Conservation (phyloP, 1,139 yeast genomes). For the Nakaseomyces nivariensis region DNA sequence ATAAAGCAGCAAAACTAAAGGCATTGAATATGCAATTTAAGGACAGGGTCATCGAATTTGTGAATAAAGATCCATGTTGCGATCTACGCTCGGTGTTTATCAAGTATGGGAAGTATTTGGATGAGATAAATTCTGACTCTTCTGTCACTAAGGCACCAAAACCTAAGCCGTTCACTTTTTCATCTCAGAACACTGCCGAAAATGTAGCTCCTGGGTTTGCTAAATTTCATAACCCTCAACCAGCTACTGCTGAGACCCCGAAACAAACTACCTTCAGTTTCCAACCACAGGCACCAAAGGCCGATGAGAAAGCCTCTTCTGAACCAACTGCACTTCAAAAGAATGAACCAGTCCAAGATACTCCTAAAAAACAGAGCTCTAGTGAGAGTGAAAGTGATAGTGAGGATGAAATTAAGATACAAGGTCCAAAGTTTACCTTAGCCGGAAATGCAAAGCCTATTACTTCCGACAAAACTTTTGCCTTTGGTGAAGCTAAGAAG, state of each 20-base stretch:
- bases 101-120: constrained; percentile 47
- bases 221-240: constrained; percentile 2
- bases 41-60: constrained; percentile 38
- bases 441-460: constrained; percentile 38
- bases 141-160: background rate
- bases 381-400: constrained; percentile 29
- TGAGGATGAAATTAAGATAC: constrained; percentile 39
- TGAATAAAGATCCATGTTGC: constrained; percentile 40
- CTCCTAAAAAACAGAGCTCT: constrained; percentile 16
- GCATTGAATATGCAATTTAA: constrained; percentile 65
- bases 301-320: background rate
- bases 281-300: constrained; percentile 1
- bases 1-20: constrained; percentile 35
- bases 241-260: constrained; percentile 4
- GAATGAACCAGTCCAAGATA: background rate
- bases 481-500: constrained; percentile 43
- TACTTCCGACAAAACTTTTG: constrained; percentile 48
- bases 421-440: constrained; percentile 60
- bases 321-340: background rate
- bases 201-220: background rate
- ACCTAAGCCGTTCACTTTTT: background rate
- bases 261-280: constrained; percentile 1
- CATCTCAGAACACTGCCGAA: background rate
- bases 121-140: constrained; percentile 7
- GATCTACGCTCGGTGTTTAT: constrained; percentile 48